Conservation (phyloP, 1,284 basidiomycete species). For the Irpex sp. region DNA sequence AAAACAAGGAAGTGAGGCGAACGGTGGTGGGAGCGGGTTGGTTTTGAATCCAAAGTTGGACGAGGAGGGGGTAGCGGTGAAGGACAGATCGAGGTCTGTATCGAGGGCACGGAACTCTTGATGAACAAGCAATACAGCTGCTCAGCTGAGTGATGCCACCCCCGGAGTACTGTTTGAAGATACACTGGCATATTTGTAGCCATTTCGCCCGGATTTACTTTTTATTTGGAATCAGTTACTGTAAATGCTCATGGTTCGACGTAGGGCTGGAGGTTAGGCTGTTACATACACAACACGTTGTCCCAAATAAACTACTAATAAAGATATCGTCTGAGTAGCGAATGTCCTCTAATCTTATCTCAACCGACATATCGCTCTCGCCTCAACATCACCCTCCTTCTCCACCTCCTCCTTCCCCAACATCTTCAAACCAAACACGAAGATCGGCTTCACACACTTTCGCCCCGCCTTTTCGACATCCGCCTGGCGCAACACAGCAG, state of each 20-base stretch:
- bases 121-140: no score
- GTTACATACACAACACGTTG: not conserved
- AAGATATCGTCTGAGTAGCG: no score
- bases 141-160: no score
- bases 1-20: conserved; percentile 14
- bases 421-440: conserved; percentile 21
- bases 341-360: conserved; percentile 3
- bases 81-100: not conserved
- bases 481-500: not conserved
- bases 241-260: no score
- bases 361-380: conserved; percentile 19
- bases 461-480: not conserved
- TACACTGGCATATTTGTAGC: not conserved
- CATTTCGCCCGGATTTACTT: not conserved
- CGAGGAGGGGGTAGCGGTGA: not conserved
- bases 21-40: not conserved
- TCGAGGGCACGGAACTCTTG: not conserved
- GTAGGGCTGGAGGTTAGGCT: no score
- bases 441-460: conserved; percentile 12
- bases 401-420: conserved; percentile 19
- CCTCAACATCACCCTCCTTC: conserved; percentile 11
- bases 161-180: not conserved
- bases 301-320: not conserved
- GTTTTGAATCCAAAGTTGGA: not conserved
- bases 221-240: no score